Percentiles rank a stretch among this genome's conserved stretches.
These are phyloP conservation scores for Patellifolia procumbens DNA, from an alignment of 179 eudicot species.

Conservation along the genomic window DNA sequence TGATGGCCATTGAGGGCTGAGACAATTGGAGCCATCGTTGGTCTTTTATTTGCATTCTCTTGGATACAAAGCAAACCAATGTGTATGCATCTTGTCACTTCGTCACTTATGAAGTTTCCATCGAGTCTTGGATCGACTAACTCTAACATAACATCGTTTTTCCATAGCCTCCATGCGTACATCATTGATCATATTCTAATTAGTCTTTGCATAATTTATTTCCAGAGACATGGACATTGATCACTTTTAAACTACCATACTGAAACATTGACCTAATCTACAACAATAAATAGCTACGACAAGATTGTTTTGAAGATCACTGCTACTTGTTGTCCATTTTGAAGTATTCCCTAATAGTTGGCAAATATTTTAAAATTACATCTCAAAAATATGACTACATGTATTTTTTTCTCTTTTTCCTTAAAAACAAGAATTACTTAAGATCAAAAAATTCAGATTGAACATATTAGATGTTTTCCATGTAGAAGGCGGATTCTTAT, in stretches of 20 bases:
- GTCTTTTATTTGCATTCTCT: slow-evolving; percentile 40
- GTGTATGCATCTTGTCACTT: slow-evolving; percentile 44
- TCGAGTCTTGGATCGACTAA: slow-evolving; percentile 38
- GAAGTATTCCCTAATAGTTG: slow-evolving; percentile 13
- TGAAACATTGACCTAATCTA: too few species aligned
- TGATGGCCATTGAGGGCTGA: slow-evolving; percentile 35
- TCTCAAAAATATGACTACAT: too few species aligned
- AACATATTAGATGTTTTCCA: too few species aligned
- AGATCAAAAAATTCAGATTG: too few species aligned
- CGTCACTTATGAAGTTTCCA: slow-evolving; percentile 9
- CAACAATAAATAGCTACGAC: too few species aligned
- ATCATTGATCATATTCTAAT: neutral
- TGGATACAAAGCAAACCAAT: slow-evolving; percentile 54
- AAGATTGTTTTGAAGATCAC: slow-evolving; percentile 7
- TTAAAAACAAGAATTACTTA: neutral
- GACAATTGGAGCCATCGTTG: slow-evolving; percentile 41
- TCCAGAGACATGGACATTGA: too few species aligned
- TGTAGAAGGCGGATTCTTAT: too few species aligned
- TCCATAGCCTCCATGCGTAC: slow-evolving; percentile 64
- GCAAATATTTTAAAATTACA: too few species aligned
- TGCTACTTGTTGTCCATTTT: slow-evolving; percentile 13
- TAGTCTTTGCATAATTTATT: too few species aligned
- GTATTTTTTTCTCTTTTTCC: neutral
- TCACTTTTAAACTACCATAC: too few species aligned
- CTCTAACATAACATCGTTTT: slow-evolving; percentile 24